phyloP scores from a whole-genome alignment of 208 protist species.

The Naegleria gruberi region DNA sequence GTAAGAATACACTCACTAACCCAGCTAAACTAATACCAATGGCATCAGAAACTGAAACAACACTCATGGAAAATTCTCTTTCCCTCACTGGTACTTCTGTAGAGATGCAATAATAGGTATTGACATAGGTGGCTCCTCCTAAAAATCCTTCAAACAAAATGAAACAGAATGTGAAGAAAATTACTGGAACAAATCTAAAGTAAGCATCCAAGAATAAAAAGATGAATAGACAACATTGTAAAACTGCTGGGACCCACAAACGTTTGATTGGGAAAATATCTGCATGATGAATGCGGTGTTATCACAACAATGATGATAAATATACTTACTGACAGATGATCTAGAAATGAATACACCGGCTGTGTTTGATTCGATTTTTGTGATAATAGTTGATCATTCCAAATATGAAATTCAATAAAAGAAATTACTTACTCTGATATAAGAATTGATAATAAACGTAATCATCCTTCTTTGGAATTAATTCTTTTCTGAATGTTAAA shows the following conservation, averaged over 20 bases:
- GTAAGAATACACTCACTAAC: slow-evolving; percentile 17
- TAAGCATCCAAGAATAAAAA: slow-evolving; percentile 29
- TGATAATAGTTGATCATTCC: too few relatives aligned
- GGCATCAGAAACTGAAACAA: slow-evolving; percentile 17
- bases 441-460: slow-evolving; percentile 32
- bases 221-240: neutral
- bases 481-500: slow-evolving; percentile 11
- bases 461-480: neutral
- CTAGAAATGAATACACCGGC: slow-evolving; percentile 7
- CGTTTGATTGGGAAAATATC: slow-evolving; percentile 25
- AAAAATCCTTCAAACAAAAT: slow-evolving; percentile 39
- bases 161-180: slow-evolving; percentile 28
- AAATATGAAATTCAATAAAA: too few relatives aligned
- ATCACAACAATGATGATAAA: neutral
- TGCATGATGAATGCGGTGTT: neutral
- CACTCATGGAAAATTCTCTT: slow-evolving; percentile 33
- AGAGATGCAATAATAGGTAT: slow-evolving; percentile 35
- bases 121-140: slow-evolving; percentile 38
- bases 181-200: slow-evolving; percentile 25
- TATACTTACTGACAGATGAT: neutral
- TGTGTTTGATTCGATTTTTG: neutral
- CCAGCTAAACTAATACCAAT: slow-evolving; percentile 28
- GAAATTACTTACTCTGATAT: neutral
- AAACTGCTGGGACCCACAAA: neutral
- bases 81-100: neutral